These are phyloP conservation scores for Sequoiadendron giganteum DNA, from an alignment of 75 land plant species.

Conservation along the genomic window DNA sequence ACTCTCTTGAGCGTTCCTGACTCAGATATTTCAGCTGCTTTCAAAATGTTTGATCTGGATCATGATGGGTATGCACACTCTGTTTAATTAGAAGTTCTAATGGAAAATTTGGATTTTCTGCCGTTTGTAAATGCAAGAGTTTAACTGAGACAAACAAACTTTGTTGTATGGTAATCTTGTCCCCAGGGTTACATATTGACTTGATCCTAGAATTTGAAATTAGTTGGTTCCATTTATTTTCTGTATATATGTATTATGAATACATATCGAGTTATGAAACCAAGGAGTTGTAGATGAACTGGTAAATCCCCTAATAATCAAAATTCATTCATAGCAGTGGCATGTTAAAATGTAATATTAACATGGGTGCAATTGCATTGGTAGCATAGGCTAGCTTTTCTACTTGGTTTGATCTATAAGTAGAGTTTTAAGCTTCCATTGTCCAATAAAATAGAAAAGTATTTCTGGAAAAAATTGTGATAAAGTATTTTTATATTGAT, in stretches of 20 bases:
- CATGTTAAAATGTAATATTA: neutral
- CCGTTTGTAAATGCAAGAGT: neutral
- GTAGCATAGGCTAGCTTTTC: neutral
- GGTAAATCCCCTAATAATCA: neutral
- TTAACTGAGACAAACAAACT: neutral
- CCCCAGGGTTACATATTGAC: neutral
- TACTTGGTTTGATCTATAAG: neutral
- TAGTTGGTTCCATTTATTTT: neutral
- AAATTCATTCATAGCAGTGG: neutral
- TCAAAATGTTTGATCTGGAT: constrained; percentile 91
- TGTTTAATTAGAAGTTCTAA: neutral
- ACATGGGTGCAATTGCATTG: neutral
- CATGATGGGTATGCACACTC: constrained; percentile 61
- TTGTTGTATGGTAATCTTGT: neutral
- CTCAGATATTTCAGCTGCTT: constrained; percentile 71
- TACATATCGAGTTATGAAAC: neutral
- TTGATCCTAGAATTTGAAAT: neutral
- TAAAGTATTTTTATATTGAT: too few species aligned
- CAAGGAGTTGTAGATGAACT: neutral
- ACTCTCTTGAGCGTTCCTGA: constrained; percentile 92
- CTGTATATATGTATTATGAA: neutral
- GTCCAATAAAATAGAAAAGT: neutral
- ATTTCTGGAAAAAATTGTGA: neutral
- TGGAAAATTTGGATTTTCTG: neutral
- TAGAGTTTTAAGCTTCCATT: neutral